These are phyloP conservation scores for Carex arenaria DNA, from an alignment of 202 grass and related monocot genomes.

Conservation along the genomic window DNA sequence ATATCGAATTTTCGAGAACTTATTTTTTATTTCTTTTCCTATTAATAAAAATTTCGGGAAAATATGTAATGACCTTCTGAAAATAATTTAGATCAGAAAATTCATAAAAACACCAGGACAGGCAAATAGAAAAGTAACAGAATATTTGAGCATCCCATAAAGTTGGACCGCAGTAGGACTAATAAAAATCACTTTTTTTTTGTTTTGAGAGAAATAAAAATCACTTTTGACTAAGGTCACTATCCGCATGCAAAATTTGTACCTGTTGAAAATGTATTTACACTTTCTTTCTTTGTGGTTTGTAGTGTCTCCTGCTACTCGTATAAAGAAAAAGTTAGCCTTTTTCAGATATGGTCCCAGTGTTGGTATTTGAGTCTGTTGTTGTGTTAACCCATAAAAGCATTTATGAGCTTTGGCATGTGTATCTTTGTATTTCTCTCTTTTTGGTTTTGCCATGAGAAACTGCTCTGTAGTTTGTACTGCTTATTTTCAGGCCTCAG, in stretches of 20 bases:
- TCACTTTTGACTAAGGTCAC: slow-evolving; percentile 5
- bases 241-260: slow-evolving; percentile 21
- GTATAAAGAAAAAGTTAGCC: slow-evolving; percentile 10
- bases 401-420: slow-evolving; percentile 18
- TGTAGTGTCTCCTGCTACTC: not conserved
- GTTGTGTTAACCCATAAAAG: not conserved
- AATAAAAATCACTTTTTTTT: not conserved
- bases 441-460: not conserved
- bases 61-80: not conserved
- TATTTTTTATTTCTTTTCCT: too few species aligned
- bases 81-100: not conserved
- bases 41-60: too few species aligned
- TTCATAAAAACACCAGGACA: not conserved
- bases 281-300: slow-evolving; percentile 1
- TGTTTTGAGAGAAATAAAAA: too few species aligned
- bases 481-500: not conserved
- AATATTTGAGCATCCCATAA: not conserved
- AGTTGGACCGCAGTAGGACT: not conserved
- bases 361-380: slow-evolving; percentile 7
- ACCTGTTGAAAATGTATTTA: not conserved
- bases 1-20: too few species aligned
- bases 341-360: slow-evolving; percentile 23
- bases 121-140: not conserved
- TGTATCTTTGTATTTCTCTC: slow-evolving; percentile 19
- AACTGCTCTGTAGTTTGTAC: slow-evolving; percentile 1